Evolutionary conservation across 495 filamentous ascomycete species (phyloP), one percentile per base, ranked within the genome.

Genomic region (Articulospora tetracladia): DNA sequence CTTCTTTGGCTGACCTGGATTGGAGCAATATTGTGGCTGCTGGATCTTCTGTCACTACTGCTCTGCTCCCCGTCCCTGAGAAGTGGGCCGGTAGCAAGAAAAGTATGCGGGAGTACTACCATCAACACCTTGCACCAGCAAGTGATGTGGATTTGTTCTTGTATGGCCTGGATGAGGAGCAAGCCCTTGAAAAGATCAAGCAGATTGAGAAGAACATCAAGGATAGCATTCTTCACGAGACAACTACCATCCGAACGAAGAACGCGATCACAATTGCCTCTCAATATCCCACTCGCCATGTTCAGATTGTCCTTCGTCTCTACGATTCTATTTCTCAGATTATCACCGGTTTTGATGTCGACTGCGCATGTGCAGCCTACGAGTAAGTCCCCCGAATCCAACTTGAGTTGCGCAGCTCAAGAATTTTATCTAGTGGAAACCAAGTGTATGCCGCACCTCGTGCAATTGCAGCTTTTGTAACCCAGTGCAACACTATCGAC

Each of bases 81-180:
- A 68, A 86, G 61, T 82, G 86, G 69, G 80, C 73, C 36, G 69
- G 75, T 22, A 86, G 85, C 19, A 91, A 90, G 76, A 79, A 82
- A 60, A 72, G 74, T 25, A 77, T 87, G 61, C 84, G 89, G 36
- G 74, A 88, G 41, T 93, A 87, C 69, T 95, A 93, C 63, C 80
- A 95, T 63, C 83, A 93, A 62, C 79, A 84, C 57, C 83, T 93
- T 65, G 86, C 86, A 6, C 90, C 90, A 0, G 89, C 90, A 0
- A 92, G 88, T 2, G 91, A 95, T 71, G 87, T 95, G 25, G 90
- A 95, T 70, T 76, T 95, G 19, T 95, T 93, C 71, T 66, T 95
- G 20, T 90, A 92, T 64, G 90, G 89, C 0, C 75, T 95, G 63
- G 83, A 78, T 25, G 87, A 92, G 61, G 77, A 83, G 52, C 76